These are phyloP conservation scores for Hordeum marinum DNA, from an alignment of 176 grass and related monocot genomes.

Conservation along the genomic window DNA sequence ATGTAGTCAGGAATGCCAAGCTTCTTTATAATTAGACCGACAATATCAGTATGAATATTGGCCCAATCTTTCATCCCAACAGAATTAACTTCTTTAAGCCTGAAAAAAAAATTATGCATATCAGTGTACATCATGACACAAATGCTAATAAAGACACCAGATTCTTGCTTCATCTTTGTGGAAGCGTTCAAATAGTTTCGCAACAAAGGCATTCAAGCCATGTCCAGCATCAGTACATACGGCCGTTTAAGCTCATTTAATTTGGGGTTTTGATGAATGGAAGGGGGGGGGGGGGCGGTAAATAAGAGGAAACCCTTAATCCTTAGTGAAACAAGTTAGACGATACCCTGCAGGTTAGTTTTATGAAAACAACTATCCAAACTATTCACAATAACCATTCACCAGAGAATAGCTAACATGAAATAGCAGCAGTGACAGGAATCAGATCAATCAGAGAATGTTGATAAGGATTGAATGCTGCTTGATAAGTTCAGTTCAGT, in stretches of 20 bases:
- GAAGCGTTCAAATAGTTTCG: background rate
- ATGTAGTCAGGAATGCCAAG: constrained; percentile 49
- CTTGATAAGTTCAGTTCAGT: background rate
- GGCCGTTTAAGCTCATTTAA: background rate
- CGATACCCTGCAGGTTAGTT: background rate
- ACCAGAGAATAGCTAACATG: background rate
- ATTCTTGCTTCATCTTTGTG: background rate
- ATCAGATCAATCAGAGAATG: background rate
- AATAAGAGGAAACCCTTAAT: background rate
- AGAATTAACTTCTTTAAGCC: constrained; percentile 6
- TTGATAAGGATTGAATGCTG: background rate
- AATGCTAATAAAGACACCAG: background rate
- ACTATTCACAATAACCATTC: background rate
- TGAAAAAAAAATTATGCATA: background rate
- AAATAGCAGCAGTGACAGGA: background rate
- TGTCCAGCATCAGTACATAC: background rate
- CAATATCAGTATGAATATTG: constrained; percentile 38
- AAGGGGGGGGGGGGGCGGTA: background rate
- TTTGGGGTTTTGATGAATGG: background rate
- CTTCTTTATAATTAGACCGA: constrained; percentile 45
- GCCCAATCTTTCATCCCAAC: constrained; percentile 43
- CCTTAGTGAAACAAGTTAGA: background rate
- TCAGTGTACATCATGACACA: background rate
- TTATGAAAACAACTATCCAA: background rate
- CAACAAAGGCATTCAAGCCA: background rate